Conservation (phyloP, 345 rosid genomes). For the Aegle marmelos region DNA sequence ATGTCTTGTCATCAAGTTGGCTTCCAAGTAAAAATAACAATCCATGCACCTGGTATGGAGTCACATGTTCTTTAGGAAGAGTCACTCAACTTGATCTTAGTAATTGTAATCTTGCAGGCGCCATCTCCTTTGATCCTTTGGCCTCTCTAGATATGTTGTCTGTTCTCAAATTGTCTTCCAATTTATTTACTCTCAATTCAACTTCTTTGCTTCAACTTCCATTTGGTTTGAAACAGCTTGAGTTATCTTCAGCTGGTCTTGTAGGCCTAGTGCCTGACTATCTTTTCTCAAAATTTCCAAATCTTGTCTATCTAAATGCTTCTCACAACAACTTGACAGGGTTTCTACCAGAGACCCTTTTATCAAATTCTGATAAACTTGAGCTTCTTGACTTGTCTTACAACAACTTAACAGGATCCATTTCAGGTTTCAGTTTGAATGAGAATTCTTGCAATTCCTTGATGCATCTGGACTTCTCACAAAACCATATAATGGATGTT, state of each 20-base stretch:
- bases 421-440: conserved; percentile 48
- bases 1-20: conserved; percentile 66
- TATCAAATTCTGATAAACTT: conserved; percentile 50
- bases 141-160: conserved; percentile 59
- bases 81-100: conserved; percentile 68
- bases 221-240: conserved; percentile 53
- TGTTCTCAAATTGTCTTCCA: conserved; percentile 57
- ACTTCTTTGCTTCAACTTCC: conserved; percentile 82
- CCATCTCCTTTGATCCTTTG: conserved; percentile 54
- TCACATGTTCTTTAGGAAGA: conserved; percentile 67
- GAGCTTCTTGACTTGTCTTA: conserved; percentile 72
- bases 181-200: conserved; percentile 52
- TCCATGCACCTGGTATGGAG: conserved; percentile 76
- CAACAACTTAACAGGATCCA: conserved; percentile 86
- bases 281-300: conserved; percentile 53
- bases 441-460: conserved; percentile 62
- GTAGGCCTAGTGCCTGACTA: conserved; percentile 60
- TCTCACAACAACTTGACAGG: conserved; percentile 74
- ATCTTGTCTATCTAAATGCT: conserved; percentile 50
- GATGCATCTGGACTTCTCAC: conserved; percentile 65
- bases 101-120: conserved; percentile 50
- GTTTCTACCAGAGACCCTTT: conserved; percentile 52
- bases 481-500: conserved; percentile 47
- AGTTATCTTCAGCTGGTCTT: conserved; percentile 59
- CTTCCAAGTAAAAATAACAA: conserved; percentile 24